Base-by-base conservation (phyloP, 768 basidiomycete species). In the Tylopilus sp. region DNA sequence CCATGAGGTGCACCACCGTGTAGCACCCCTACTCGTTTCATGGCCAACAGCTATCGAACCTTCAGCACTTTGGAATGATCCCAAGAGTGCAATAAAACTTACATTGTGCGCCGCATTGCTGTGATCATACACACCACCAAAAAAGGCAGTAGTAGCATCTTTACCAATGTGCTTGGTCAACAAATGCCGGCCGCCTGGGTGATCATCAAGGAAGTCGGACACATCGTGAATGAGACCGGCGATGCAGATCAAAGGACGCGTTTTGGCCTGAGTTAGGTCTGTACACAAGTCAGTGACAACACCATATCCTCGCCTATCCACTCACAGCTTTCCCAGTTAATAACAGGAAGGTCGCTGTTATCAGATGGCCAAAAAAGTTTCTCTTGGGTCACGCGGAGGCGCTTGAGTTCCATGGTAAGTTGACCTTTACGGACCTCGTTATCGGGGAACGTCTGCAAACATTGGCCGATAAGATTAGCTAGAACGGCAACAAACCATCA, bases 201-300 rank as follows among this genome's bases (percentile, higher is more conserved):
- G 93, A 56, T 95, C 91, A 39, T 93, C 88, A 51, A 88, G 79
- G 74, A 95, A 97, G 17, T 77, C 71, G 0, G 85, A 77, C 40
- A 91, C 85, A 52, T 95, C 94, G 64, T 95, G 94, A 48, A 98
- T 95, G 76, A 92, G 94, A 15, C 94, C 94, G 31, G 91, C 86
- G 51, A 98, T 75, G 57, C 91, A 83, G 50, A 95, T 81, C 25
- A 95, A 73, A 13, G 92, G 89, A 12, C 94, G 84, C 57, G 82
- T 85, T 62, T 80, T 71, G 11, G 86, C 70, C 68, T 95, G 93
- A 55, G 86, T 79, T 65, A 87, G 86, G 80, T 86, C 88, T 90
- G 50, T 7, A 52, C 17, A 30, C 21, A 9, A 30, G 47, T 56
- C 31, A 63, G 33, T n/a, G 1, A 36, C 44, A n/a, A 8, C 2